These are phyloP conservation scores for Pelargonium myrrhifolium DNA, from an alignment of 441 rosid species.

Conservation along the genomic window DNA sequence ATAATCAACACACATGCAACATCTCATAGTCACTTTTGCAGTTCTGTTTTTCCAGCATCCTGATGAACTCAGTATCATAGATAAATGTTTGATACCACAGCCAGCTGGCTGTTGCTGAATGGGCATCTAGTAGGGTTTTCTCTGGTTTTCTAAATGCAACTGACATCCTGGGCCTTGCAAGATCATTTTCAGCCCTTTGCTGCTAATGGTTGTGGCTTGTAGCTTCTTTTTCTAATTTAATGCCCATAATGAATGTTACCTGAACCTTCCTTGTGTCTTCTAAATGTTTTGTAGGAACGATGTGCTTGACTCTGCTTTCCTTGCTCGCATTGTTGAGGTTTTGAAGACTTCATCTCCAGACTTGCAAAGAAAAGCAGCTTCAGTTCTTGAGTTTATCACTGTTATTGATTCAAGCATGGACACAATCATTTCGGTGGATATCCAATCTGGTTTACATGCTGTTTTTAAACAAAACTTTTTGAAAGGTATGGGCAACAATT, in stretches of 20 bases:
- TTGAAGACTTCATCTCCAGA: slow-evolving; percentile 45
- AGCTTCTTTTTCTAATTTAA: not conserved
- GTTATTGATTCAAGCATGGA: slow-evolving; percentile 38
- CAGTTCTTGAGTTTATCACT: slow-evolving; percentile 53
- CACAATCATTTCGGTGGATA: slow-evolving; percentile 34
- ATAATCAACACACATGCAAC: too few relatives aligned
- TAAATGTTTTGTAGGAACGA: slow-evolving; percentile 35
- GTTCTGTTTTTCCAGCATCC: too few relatives aligned
- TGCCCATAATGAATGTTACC: slow-evolving; percentile 3
- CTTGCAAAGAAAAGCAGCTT: slow-evolving; percentile 60
- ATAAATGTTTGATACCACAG: too few relatives aligned
- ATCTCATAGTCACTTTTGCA: too few relatives aligned
- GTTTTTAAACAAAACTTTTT: slow-evolving; percentile 49
- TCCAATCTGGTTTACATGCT: slow-evolving; percentile 49
- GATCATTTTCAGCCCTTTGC: too few relatives aligned
- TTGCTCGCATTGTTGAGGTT: slow-evolving; percentile 49
- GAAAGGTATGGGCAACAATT: slow-evolving; percentile 35
- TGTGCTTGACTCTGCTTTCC: slow-evolving; percentile 39
- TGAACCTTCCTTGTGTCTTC: slow-evolving; percentile 18
- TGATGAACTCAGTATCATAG: too few relatives aligned
- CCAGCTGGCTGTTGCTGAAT: too few relatives aligned
- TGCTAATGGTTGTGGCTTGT: not conserved
- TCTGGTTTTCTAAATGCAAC: too few relatives aligned
- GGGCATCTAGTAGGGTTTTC: too few relatives aligned
- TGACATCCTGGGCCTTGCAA: too few relatives aligned